Evolutionary conservation across 2,329 filamentous ascomycete species (phyloP).

Genomic region (Beauveria asiatica): DNA sequence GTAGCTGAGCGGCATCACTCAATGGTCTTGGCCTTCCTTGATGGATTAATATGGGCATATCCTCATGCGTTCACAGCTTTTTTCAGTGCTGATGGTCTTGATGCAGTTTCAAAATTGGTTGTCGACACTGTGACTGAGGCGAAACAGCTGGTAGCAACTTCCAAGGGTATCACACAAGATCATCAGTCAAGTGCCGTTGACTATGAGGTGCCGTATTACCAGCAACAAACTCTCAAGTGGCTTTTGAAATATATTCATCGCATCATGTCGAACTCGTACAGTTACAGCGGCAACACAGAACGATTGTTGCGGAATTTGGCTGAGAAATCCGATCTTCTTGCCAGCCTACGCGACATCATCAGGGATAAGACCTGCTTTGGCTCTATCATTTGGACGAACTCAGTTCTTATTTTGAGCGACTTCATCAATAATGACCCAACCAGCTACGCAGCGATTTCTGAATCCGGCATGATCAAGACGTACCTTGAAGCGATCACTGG

Average conservation of each 20-base stretch:
- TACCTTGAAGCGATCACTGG: constrained; percentile 75
- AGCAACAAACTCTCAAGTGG: constrained; percentile 89
- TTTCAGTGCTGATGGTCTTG: constrained; percentile 73
- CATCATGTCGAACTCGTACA: constrained; percentile 72
- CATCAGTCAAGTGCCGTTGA: constrained; percentile 76
- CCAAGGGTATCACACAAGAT: constrained; percentile 61
- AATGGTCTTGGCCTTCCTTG: constrained; percentile 77
- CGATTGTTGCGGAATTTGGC: constrained; percentile 86
- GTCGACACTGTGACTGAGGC: constrained; percentile 68
- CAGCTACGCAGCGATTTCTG: constrained; percentile 90
- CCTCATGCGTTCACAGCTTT: constrained; percentile 78
- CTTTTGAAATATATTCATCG: constrained; percentile 94
- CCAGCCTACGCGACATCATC: constrained; percentile 71
- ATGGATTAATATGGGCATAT: constrained; percentile 78
- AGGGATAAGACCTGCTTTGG: constrained; percentile 73
- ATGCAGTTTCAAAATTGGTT: constrained; percentile 82
- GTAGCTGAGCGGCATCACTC: constrained; percentile 79
- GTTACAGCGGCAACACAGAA: constrained; percentile 72
- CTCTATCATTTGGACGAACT: constrained; percentile 91
- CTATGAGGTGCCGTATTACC: constrained; percentile 86
- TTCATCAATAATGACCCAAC: constrained; percentile 99
- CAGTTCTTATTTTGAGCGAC: constrained; percentile 82
- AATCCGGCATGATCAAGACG: constrained; percentile 81
- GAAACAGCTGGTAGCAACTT: constrained; percentile 54
- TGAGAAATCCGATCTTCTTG: constrained; percentile 79